phyloP scores from a whole-genome alignment of 345 rosid species.

The Euphorbia pulcherrima region DNA sequence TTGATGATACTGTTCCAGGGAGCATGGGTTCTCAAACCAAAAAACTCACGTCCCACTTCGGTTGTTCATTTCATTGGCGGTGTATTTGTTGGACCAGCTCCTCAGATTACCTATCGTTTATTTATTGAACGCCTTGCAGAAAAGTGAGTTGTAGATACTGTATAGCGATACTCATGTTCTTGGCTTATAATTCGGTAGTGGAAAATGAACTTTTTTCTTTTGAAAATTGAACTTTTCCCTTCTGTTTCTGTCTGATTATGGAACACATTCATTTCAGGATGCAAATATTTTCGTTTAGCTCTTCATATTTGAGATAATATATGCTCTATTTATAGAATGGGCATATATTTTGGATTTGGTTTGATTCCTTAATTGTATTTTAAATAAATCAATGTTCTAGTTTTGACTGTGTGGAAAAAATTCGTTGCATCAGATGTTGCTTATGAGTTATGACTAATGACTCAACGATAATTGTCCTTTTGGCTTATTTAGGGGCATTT shows the following conservation, averaged over 20 bases:
- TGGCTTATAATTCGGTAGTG: not conserved
- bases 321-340: not conserved
- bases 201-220: too few relatives aligned
- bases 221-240: not conserved
- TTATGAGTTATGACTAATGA: constrained; percentile 5
- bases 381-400: not conserved
- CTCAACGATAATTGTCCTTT: constrained; percentile 8
- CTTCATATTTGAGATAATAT: not conserved
- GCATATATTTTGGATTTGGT: not conserved
- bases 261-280: not conserved
- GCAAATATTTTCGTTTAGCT: not conserved
- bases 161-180: not conserved
- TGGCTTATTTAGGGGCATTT: constrained; percentile 60
- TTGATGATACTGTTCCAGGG: constrained; percentile 47
- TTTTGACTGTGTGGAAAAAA: not conserved
- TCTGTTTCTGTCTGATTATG: not conserved
- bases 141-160: constrained; percentile 48
- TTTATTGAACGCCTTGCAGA: constrained; percentile 92
- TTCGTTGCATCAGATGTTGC: constrained; percentile 1
- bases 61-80: constrained; percentile 93
- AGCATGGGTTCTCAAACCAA: constrained; percentile 92
- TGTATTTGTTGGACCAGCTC: constrained; percentile 98
- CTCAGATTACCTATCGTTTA: constrained; percentile 91
- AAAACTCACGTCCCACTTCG: constrained; percentile 51
- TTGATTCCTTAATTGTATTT: too few relatives aligned